Percentiles rank a stretch among this genome's conserved stretches.
Evolutionary conservation across 345 rosid species (phyloP).

Genomic region (Populus davidiana): DNA sequence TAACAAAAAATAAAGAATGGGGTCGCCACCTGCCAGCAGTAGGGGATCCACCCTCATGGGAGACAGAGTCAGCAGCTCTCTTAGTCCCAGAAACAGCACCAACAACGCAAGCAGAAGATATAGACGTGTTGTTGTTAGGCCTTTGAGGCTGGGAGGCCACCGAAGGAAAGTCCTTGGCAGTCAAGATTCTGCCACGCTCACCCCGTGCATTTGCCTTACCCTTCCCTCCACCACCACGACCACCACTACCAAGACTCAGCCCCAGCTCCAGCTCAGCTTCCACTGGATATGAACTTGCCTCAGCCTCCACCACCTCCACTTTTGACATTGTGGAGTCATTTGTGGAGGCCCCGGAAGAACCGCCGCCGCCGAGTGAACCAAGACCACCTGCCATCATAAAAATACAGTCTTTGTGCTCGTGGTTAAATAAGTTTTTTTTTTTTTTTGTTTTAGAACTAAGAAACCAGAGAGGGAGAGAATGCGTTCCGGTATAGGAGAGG

Average conservation of each 20-base stretch:
- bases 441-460: not conserved
- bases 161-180: conserved; percentile 71
- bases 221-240: conserved; percentile 37
- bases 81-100: conserved; percentile 53
- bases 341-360: conserved; percentile 26
- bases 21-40: conserved; percentile 48
- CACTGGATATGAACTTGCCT: conserved; percentile 40
- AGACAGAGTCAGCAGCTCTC: conserved; percentile 64
- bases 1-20: not conserved
- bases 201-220: conserved; percentile 50
- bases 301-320: conserved; percentile 36
- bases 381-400: conserved; percentile 37
- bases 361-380: conserved; percentile 30
- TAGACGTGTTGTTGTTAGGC: conserved; percentile 4
- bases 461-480: conserved; percentile 12
- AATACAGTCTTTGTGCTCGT: conserved; percentile 1
- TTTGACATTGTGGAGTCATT: conserved; percentile 35
- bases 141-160: conserved; percentile 25
- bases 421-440: not conserved
- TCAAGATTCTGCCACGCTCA: conserved; percentile 72
- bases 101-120: conserved; percentile 21
- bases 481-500: not conserved
- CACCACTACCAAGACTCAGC: conserved; percentile 47
- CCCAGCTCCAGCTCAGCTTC: conserved; percentile 67
- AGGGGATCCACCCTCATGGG: conserved; percentile 64